Conservation (phyloP, 331 rosid genomes). For the Stylosanthes scabra region DNA sequence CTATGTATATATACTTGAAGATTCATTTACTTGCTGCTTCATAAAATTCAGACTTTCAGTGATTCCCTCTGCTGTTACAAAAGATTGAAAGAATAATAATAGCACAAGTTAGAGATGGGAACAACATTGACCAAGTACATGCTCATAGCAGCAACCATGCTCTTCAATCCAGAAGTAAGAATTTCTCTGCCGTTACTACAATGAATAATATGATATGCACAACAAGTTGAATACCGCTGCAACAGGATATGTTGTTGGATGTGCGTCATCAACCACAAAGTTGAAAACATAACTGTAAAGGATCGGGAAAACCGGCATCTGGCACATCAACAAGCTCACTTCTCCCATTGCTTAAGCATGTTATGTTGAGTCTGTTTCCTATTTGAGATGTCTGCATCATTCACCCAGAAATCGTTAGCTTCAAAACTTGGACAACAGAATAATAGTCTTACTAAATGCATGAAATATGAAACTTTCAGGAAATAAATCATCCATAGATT, state of each 20-base stretch:
- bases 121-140: conserved; percentile 19
- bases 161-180: conserved; percentile 11
- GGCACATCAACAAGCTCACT: conserved; percentile 45
- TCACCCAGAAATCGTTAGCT: conserved; percentile 26
- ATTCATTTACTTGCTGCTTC: conserved; percentile 29
- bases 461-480: background rate
- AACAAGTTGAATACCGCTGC: conserved; percentile 23
- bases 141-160: conserved; percentile 14
- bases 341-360: conserved; percentile 71
- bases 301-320: conserved; percentile 35
- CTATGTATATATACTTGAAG: conserved; percentile 13
- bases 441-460: conserved; percentile 4
- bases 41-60: conserved; percentile 34
- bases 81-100: conserved; percentile 37
- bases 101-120: conserved; percentile 19
- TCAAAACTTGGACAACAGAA: conserved; percentile 20
- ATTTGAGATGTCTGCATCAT: conserved; percentile 56
- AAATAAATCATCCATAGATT: conserved; percentile 22
- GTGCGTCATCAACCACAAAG: conserved; percentile 57
- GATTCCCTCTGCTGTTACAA: conserved; percentile 12
- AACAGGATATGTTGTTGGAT: conserved; percentile 16
- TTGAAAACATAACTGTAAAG: conserved; percentile 57
- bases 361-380: conserved; percentile 67
- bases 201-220: conserved; percentile 39
- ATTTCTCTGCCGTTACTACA: conserved; percentile 36